Conservation (phyloP, 2,329 filamentous ascomycete species). For the Calonectria crousiana region DNA sequence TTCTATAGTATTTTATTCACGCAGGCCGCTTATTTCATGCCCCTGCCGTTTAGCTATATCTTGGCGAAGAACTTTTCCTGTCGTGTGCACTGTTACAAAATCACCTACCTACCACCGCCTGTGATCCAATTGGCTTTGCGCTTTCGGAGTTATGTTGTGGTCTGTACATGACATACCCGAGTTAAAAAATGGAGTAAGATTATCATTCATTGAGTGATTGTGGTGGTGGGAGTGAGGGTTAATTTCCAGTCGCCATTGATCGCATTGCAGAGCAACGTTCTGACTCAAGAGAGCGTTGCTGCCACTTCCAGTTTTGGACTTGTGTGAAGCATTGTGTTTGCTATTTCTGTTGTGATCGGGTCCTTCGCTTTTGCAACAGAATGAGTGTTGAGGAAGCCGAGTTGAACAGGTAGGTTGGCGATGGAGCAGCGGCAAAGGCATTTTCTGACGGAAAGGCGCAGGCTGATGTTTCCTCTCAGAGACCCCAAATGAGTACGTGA, state of each 20-base stretch:
- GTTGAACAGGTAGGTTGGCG: not conserved
- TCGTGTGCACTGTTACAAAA: too few species aligned
- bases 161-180: not conserved
- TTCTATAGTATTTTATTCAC: conserved; percentile 13
- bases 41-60: not conserved
- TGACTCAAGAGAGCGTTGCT: not conserved
- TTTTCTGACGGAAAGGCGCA: not conserved
- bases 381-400: not conserved
- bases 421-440: not conserved
- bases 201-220: not conserved
- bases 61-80: not conserved
- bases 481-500: not conserved
- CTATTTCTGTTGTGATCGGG: not conserved
- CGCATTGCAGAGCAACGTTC: conserved; percentile 2
- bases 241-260: not conserved
- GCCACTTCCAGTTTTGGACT: not conserved
- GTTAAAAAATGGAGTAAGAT: not conserved
- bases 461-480: not conserved
- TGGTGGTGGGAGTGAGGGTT: not conserved
- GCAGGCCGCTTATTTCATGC: not conserved
- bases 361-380: not conserved
- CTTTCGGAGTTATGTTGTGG: not conserved
- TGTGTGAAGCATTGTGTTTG: not conserved
- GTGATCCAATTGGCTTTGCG: not conserved
- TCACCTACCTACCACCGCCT: too few species aligned